Base-by-base conservation (phyloP, 1,284 basidiomycete genomes). In the Sporisorium scitamineum region DNA sequence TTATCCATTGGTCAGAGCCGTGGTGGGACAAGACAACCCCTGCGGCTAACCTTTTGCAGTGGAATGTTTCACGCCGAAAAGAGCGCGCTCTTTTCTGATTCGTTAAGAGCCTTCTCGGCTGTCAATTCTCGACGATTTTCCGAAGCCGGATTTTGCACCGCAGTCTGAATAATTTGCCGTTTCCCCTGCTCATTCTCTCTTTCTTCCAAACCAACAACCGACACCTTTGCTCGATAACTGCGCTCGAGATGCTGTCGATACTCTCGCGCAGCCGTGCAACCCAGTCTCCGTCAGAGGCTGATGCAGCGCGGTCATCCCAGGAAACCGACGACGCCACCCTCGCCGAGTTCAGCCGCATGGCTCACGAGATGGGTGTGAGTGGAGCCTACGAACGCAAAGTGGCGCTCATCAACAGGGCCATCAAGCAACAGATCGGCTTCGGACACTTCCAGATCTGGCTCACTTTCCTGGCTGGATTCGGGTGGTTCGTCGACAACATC, bases 401-500 rank as follows among this genome's bases (percentile, higher is more conserved):
- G 10, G 59, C 69, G 2, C 62, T 83, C 8, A 47, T 83, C 59
- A 84, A 84, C 61, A 50, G 61, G n/a, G 56, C 72, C 32, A 80
- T 83, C 61, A 78, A 78, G 58, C 70, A 80, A 32, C 76, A 80
- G 18, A 81, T 91, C 61, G 90, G 90, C 22, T 90, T 90, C 65
- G 90, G 90, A 16, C 86, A 87, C 56, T 91, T 90, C 84, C 90
- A 91, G 78, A 85, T 87, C 70, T 89, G 90, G 83, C 86, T 91
- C 37, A 90, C 90, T 75, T 67, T 88, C 56, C 86, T 90, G 9
- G 88, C 89, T 42, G 90, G 90, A 41, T 83, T 89, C 26, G 89
- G 89, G 55, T 89, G 72, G 89, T 89, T 81, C 87, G 89, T 90
- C 32, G 83, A 88, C 81, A 70, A 63, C 39, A 57, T 83, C 34